Conservation (phyloP, 805 yeast species). For the Yarrowia sp. region DNA sequence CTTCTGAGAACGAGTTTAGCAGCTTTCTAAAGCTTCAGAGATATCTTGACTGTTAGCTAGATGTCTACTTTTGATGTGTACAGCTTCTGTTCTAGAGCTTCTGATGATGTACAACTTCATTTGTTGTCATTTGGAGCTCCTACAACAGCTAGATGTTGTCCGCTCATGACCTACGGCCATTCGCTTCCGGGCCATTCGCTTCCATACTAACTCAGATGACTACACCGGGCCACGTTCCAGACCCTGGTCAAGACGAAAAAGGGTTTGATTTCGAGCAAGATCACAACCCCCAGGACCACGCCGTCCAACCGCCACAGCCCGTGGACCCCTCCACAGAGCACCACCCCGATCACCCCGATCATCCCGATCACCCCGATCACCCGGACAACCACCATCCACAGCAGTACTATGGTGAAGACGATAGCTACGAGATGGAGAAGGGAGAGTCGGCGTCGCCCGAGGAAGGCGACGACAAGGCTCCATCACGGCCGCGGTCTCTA, state of each 20-base stretch:
- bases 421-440: conserved; percentile 35
- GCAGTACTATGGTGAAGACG: conserved; percentile 22
- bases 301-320: background rate
- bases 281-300: conserved; percentile 19
- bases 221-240: conserved; percentile 30
- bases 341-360: background rate
- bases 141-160: too few relatives aligned
- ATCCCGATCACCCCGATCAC: background rate
- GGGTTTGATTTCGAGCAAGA: conserved; percentile 16
- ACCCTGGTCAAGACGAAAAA: conserved; percentile 25
- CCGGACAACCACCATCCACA: conserved; percentile 17
- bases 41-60: too few relatives aligned
- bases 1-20: too few relatives aligned
- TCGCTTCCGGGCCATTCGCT: too few relatives aligned
- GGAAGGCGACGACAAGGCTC: background rate
- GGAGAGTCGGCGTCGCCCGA: conserved; percentile 23
- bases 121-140: too few relatives aligned
- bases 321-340: background rate
- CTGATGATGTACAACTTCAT: too few relatives aligned
- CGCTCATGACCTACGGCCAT: too few relatives aligned
- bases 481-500: conserved; percentile 15
- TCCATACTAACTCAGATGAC: conserved; percentile 27
- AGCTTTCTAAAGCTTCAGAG: too few relatives aligned
- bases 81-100: too few relatives aligned
- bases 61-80: too few relatives aligned